Percentiles rank a stretch among this genome's conserved stretches.
Conservation (phyloP, 441 rosid genomes). For the Eutrema salsugineum region DNA sequence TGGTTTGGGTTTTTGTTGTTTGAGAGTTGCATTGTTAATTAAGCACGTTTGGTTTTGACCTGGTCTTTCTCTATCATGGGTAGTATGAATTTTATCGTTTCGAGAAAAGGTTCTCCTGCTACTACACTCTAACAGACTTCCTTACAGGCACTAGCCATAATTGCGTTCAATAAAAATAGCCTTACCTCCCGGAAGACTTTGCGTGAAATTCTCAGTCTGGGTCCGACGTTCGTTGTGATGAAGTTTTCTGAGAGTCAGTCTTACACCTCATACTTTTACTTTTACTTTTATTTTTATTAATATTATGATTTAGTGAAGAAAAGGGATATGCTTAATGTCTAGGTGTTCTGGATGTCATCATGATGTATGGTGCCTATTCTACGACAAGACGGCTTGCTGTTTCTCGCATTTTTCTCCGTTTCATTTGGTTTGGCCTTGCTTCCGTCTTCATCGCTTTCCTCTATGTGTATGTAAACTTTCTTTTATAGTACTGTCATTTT, state of each 20-base stretch:
- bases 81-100: not conserved
- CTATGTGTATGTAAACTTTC: conserved; percentile 72
- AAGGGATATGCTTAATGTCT: conserved; percentile 26
- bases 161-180: conserved; percentile 70
- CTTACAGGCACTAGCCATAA: conserved; percentile 74
- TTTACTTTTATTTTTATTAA: not conserved
- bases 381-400: conserved; percentile 77
- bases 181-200: conserved; percentile 50
- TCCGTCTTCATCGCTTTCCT: conserved; percentile 81
- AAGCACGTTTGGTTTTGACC: not conserved
- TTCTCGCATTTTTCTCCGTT: conserved; percentile 86
- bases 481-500: not conserved
- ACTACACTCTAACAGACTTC: conserved; percentile 12
- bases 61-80: not conserved
- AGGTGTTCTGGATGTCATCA: conserved; percentile 91
- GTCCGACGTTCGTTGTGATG: conserved; percentile 97
- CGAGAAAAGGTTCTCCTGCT: conserved; percentile 4
- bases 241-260: conserved; percentile 85
- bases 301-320: conserved; percentile 9
- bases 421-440: conserved; percentile 79
- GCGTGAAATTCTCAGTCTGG: conserved; percentile 84
- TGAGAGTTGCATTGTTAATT: not conserved
- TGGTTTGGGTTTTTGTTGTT: conserved; percentile 5
- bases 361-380: conserved; percentile 99
- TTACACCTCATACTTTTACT: not conserved